These are phyloP conservation scores for Cynara cardunculus DNA, from an alignment of 129 eudicot species.

Conservation along the genomic window DNA sequence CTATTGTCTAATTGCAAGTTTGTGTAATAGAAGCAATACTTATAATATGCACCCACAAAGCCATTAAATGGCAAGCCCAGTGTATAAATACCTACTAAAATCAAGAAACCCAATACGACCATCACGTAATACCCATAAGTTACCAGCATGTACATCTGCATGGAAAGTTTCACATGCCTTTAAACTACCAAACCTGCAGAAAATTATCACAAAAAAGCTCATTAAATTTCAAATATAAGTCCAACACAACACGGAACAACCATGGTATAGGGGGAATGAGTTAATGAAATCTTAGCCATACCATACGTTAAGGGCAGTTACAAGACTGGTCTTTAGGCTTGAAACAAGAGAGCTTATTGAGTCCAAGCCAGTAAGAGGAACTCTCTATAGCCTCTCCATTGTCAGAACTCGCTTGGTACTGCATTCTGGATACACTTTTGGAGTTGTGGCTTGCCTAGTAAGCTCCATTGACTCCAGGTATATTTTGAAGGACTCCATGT, in stretches of 20 bases:
- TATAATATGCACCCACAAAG: neutral
- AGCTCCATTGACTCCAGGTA: constrained; percentile 88
- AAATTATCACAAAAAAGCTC: neutral
- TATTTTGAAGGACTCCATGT: constrained; percentile 78
- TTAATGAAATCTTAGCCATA: constrained; percentile 31
- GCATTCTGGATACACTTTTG: constrained; percentile 80
- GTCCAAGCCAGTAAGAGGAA: constrained; percentile 93
- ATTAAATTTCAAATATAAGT: neutral
- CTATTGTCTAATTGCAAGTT: constrained; percentile 7
- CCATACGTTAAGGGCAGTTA: constrained; percentile 98
- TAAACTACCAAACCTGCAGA: constrained; percentile 96
- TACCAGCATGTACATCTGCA: constrained; percentile 99
- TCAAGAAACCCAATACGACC: constrained; percentile 98
- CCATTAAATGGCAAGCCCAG: constrained; percentile 6
- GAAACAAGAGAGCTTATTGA: constrained; percentile 87
- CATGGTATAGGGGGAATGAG: neutral
- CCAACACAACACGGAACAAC: neutral
- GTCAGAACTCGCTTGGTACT: constrained; percentile 72
- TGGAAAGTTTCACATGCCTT: constrained; percentile 89
- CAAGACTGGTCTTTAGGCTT: constrained; percentile 85
- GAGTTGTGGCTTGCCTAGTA: constrained; percentile 91
- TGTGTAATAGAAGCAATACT: neutral
- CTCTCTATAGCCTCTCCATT: constrained; percentile 98
- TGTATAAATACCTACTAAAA: constrained; percentile 51
- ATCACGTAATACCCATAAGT: constrained; percentile 92